A percentile compares a stretch with the other conserved stretches of the same genome.
phyloP scores from a whole-genome alignment of 1,284 basidiomycete genomes.

The Singerocomus inundabilis region DNA sequence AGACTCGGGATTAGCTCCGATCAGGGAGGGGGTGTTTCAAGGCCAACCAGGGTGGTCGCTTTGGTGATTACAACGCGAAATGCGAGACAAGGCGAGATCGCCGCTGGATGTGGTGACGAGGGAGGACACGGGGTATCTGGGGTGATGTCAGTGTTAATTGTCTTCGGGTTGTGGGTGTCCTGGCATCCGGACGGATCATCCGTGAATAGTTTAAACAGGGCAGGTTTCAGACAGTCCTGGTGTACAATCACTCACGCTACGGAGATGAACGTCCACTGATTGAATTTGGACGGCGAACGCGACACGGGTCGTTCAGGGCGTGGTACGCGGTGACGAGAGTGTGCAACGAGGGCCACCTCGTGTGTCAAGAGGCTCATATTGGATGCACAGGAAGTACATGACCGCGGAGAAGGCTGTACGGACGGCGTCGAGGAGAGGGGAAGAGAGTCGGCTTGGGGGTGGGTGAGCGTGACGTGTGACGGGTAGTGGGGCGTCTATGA shows the following conservation, averaged over 20 bases:
- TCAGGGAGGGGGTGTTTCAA: neutral
- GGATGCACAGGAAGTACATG: neutral
- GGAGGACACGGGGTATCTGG: too few relatives aligned
- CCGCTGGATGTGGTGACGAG: neutral
- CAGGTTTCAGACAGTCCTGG: neutral
- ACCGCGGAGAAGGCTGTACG: constrained; percentile 8
- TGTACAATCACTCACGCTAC: constrained; percentile 1
- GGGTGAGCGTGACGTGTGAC: constrained; percentile 20
- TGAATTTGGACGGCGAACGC: constrained; percentile 2
- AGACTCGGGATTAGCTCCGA: neutral
- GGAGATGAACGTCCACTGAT: constrained; percentile 21
- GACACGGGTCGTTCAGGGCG: neutral
- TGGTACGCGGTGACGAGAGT: too few relatives aligned
- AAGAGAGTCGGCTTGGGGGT: too few relatives aligned
- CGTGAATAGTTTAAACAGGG: neutral
- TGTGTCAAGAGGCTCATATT: neutral
- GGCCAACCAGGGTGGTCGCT: neutral
- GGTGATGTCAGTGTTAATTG: constrained; percentile 15
- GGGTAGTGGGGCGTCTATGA: neutral
- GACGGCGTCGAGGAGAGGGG: neutral
- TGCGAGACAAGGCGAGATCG: constrained; percentile 2
- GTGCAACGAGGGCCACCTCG: neutral
- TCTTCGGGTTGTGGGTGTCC: constrained; percentile 1
- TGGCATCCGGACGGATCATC: constrained; percentile 19
- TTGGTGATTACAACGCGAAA: constrained; percentile 11